These are phyloP conservation scores for Suillus decipiens DNA, from an alignment of 768 basidiomycete genomes.

Conservation along the genomic window DNA sequence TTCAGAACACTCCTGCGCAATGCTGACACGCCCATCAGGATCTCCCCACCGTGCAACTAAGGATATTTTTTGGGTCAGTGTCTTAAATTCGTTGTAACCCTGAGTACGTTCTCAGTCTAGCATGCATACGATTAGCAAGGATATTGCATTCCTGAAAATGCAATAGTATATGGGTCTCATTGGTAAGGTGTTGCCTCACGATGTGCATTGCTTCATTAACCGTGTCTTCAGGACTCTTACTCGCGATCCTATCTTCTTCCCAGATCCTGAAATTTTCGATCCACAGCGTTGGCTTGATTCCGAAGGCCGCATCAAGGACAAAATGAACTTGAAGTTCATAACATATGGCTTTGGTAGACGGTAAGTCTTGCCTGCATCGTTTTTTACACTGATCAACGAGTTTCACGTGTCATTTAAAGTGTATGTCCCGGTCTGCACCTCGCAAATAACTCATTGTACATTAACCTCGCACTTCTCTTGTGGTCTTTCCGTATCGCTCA, in stretches of 20 bases:
- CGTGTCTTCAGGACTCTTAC: background rate
- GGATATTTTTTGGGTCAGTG: background rate
- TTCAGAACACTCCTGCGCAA: background rate
- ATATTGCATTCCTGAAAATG: background rate
- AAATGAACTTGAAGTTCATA: background rate
- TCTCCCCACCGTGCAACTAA: background rate
- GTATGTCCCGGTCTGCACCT: constrained; percentile 31
- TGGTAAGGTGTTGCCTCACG: background rate
- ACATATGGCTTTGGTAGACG: background rate
- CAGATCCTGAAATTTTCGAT: background rate
- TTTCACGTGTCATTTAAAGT: background rate
- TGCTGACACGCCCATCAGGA: background rate
- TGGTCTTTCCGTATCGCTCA: constrained; percentile 59
- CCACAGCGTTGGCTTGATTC: background rate
- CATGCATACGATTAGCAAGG: background rate
- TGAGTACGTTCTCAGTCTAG: background rate
- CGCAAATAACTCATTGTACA: constrained; percentile 48
- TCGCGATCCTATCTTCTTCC: background rate
- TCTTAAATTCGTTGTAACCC: background rate
- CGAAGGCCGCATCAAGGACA: background rate
- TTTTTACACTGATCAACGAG: background rate
- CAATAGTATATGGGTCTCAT: background rate
- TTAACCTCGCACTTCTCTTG: constrained; percentile 57
- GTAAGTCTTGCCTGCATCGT: background rate
- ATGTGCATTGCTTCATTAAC: background rate